A percentile compares a stretch with the other conserved stretches of the same genome.
Evolutionary conservation across 208 protist genomes (phyloP).

Genomic region (Crithidia mellificae): DNA sequence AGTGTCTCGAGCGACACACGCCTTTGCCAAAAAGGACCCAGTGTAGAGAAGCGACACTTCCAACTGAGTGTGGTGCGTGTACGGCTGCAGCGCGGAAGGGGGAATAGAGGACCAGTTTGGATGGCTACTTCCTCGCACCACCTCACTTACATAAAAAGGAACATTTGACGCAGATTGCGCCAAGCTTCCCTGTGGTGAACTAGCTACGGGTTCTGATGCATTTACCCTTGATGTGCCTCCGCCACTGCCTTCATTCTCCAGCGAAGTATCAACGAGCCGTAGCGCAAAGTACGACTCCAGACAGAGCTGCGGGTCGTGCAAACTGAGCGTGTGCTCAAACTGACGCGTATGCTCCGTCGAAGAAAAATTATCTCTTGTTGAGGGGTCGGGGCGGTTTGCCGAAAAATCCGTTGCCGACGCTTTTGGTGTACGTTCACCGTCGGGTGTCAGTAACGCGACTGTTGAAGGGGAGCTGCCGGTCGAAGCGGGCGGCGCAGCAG

Average conservation of each 20-base stretch:
- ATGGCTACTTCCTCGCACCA: conserved; percentile 24
- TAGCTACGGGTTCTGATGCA: no score
- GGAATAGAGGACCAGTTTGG: conserved; percentile 31
- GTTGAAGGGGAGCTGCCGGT: not conserved
- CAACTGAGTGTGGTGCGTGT: not conserved
- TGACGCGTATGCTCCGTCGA: no score
- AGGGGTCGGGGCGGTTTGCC: no score
- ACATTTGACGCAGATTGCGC: not conserved
- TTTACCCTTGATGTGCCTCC: no score
- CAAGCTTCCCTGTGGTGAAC: no score
- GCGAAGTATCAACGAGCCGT: not conserved
- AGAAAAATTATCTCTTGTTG: no score
- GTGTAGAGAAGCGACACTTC: conserved; percentile 32
- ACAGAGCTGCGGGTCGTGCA: conserved; percentile 20
- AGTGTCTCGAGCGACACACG: not conserved
- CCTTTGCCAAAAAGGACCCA: conserved; percentile 9
- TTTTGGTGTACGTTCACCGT: not conserved
- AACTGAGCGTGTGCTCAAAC: no score
- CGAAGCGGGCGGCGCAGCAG: not conserved
- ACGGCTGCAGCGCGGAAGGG: not conserved
- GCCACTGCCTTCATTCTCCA: not conserved
- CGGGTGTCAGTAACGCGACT: not conserved
- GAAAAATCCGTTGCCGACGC: not conserved
- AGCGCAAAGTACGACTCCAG: conserved; percentile 21
- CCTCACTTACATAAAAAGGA: conserved; percentile 27